A percentile compares a stretch with the other conserved stretches of the same genome.
Evolutionary conservation across 208 protist species (phyloP).

Genomic region (Acanthamoeba lenticulata): DNA sequence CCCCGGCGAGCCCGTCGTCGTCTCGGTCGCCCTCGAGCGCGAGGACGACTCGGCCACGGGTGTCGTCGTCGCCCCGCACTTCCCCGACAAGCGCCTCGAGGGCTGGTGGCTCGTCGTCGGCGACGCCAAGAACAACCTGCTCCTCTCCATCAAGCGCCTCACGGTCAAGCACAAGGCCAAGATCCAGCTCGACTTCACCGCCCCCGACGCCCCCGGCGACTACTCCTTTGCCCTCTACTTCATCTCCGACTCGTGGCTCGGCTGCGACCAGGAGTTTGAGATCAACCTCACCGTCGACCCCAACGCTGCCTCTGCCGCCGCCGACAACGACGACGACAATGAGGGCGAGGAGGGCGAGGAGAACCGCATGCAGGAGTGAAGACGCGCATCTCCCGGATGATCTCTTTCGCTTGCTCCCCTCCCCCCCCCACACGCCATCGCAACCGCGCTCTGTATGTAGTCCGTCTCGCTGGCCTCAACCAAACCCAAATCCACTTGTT

Average conservation of each 20-base stretch:
- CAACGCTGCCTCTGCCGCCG: not conserved
- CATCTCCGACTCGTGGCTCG: constrained; percentile 93
- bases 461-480: not conserved
- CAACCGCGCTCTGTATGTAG: not conserved
- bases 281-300: constrained; percentile 29
- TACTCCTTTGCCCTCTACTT: constrained; percentile 88
- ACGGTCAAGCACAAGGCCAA: constrained; percentile 81
- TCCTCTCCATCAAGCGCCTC: constrained; percentile 89
- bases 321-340: not conserved
- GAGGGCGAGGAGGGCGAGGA: no score
- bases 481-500: no score
- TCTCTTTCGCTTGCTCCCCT: not conserved
- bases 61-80: constrained; percentile 50
- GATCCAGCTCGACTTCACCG: constrained; percentile 88
- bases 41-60: constrained; percentile 46
- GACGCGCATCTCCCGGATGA: not conserved
- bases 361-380: not conserved
- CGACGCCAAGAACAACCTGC: constrained; percentile 84
- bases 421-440: not conserved
- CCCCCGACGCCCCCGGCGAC: constrained; percentile 82
- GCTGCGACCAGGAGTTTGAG: constrained; percentile 91
- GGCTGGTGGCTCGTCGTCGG: constrained; percentile 94
- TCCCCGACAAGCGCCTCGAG: constrained; percentile 86
- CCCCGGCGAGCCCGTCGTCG: constrained; percentile 9
- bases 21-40: constrained; percentile 31